A percentile compares a stretch with the other conserved stretches of the same genome.
Evolutionary conservation across 1,284 basidiomycete species (phyloP).

Genomic region (Sanghuangporus weigelae): DNA sequence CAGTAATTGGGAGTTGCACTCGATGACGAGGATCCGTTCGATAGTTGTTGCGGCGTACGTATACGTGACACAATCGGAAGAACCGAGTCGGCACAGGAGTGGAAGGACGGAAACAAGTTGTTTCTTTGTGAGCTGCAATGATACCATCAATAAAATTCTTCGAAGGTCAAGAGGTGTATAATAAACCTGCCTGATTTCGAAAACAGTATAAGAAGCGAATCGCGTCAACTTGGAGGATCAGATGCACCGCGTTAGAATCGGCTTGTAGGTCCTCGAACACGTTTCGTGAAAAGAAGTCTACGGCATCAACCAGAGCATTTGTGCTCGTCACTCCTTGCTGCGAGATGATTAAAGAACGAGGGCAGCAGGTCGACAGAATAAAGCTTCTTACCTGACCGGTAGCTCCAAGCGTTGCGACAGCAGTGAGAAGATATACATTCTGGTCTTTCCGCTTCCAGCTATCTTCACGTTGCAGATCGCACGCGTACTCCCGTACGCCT

Average conservation of each 20-base stretch:
- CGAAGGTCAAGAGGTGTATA: not conserved
- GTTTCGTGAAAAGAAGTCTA: conserved; percentile 92
- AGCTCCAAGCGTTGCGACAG: conserved; percentile 82
- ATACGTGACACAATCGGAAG: conserved; percentile 80
- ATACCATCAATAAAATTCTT: not conserved
- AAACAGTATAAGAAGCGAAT: conserved; percentile 94
- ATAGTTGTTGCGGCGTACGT: conserved; percentile 91
- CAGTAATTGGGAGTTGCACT: conserved; percentile 66
- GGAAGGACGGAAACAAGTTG: conserved; percentile 92
- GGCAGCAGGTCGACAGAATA: not conserved
- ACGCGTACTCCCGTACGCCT: conserved; percentile 57
- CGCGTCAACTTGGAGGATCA: conserved; percentile 93
- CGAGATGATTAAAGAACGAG: not conserved
- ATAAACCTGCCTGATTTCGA: conserved; percentile 74
- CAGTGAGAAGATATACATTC: conserved; percentile 89
- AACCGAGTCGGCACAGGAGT: conserved; percentile 74
- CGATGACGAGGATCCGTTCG: conserved; percentile 86
- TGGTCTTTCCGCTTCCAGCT: conserved; percentile 96
- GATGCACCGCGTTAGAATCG: conserved; percentile 62
- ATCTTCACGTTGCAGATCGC: conserved; percentile 41
- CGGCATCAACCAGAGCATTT: conserved; percentile 89
- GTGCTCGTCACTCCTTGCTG: conserved; percentile 91
- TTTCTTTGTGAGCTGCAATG: conserved; percentile 79
- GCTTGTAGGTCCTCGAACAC: conserved; percentile 88
- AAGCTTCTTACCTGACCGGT: conserved; percentile 52